Conservation (phyloP, 2,329 filamentous ascomycete genomes). For the Phialophora chinensis region DNA sequence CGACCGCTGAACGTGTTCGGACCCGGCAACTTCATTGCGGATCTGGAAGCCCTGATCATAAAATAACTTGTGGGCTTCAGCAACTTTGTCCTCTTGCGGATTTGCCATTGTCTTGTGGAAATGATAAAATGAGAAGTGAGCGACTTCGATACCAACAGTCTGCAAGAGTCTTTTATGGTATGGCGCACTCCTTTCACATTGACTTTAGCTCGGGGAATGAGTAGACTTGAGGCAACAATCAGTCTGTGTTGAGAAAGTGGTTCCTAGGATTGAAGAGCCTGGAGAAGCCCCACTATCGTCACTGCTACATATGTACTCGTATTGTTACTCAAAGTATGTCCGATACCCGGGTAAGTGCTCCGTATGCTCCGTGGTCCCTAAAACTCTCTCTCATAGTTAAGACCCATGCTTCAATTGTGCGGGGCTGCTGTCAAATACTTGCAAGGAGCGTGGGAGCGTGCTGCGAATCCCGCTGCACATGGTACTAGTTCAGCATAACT, state of each 20-base stretch:
- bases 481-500: not conserved
- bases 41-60: conserved; percentile 67
- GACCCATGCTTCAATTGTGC: not conserved
- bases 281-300: conserved; percentile 17
- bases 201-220: not conserved
- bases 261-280: not conserved
- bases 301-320: not conserved
- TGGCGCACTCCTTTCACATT: not conserved
- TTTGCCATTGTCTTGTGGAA: conserved; percentile 24
- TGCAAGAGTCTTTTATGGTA: not conserved
- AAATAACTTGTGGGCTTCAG: conserved; percentile 57
- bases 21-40: conserved; percentile 65
- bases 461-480: not conserved
- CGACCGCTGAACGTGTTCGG: conserved; percentile 61
- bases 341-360: no score
- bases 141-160: not conserved
- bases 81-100: conserved; percentile 28
- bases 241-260: not conserved
- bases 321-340: not conserved
- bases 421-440: not conserved
- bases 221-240: not conserved
- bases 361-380: not conserved
- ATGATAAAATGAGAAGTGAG: not conserved
- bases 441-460: not conserved
- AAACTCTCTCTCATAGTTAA: not conserved